These are phyloP conservation scores for Paecilomyces variotii DNA, from an alignment of 2,329 filamentous ascomycete species.

Conservation along the genomic window DNA sequence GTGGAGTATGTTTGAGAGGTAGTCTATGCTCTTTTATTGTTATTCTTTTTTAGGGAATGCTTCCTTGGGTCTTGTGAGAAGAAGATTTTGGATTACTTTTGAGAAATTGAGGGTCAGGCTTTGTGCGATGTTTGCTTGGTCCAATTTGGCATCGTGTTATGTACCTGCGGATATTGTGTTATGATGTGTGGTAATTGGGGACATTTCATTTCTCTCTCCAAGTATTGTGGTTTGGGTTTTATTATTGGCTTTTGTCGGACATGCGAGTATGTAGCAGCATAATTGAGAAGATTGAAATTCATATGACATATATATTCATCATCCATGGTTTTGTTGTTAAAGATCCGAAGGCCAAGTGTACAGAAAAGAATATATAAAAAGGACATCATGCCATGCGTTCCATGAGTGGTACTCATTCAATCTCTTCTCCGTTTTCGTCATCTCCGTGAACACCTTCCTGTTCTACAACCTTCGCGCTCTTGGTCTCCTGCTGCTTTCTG, in stretches of 20 bases:
- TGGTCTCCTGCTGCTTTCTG: constrained; percentile 2
- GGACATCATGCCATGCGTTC: constrained; percentile 1
- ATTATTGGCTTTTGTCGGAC: no score
- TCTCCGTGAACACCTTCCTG: constrained; percentile 4
- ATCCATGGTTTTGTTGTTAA: background rate
- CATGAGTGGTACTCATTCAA: constrained; percentile 8
- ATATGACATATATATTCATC: background rate
- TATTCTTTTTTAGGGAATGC: background rate
- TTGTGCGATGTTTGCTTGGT: no score
- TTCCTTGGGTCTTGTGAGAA: background rate
- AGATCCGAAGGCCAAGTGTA: background rate
- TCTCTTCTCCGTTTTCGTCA: constrained; percentile 4
- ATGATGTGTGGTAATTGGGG: no score
- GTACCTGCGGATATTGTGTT: no score
- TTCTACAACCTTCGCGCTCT: constrained; percentile 1
- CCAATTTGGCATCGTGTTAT: no score
- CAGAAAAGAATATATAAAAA: background rate
- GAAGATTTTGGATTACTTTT: background rate
- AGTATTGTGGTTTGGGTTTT: no score
- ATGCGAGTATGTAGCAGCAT: no score
- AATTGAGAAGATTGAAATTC: background rate
- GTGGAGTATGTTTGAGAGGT: background rate
- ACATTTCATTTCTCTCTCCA: no score
- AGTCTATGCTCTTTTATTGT: background rate
- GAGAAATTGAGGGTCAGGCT: background rate